phyloP scores from a whole-genome alignment of 1,139 yeast genomes.

The Yamadazyma kanchanaburiensis region DNA sequence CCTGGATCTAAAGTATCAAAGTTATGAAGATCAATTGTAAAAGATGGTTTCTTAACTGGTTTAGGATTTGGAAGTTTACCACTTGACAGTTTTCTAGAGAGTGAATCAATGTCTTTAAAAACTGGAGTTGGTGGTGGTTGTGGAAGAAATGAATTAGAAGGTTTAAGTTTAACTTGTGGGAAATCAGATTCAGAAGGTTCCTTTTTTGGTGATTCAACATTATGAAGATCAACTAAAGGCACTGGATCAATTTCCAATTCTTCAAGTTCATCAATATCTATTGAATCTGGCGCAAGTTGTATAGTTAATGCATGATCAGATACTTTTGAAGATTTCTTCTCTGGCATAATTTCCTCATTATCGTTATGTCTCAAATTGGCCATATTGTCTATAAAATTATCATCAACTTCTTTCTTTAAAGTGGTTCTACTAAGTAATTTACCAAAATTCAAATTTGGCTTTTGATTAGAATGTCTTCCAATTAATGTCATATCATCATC shows the following conservation, averaged over 20 bases:
- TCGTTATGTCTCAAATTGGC: constrained; percentile 36
- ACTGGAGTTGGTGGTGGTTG: constrained; percentile 4
- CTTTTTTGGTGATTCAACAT: neutral
- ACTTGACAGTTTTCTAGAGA: constrained; percentile 11
- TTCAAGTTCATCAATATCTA: constrained; percentile 1
- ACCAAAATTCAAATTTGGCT: constrained; percentile 4
- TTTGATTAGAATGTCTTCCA: constrained; percentile 3
- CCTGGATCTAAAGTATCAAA: constrained; percentile 19
- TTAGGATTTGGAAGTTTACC: constrained; percentile 8
- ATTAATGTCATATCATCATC: constrained; percentile 14
- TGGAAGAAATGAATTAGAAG: constrained; percentile 11
- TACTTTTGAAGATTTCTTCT: neutral
- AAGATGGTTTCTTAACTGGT: constrained; percentile 11
- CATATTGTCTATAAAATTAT: constrained; percentile 22
- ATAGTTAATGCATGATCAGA: too few relatives aligned
- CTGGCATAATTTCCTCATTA: constrained; percentile 1
- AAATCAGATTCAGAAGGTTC: neutral
- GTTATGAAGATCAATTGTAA: constrained; percentile 13
- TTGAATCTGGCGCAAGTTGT: constrained; percentile 1
- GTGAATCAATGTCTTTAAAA: constrained; percentile 3
- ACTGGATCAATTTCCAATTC: too few relatives aligned
- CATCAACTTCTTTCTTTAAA: constrained; percentile 16
- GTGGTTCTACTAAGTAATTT: constrained; percentile 4
- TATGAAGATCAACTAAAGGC: neutral
- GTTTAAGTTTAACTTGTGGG: constrained; percentile 9